Evolutionary conservation across 2,329 filamentous ascomycete genomes (phyloP), one percentile per base, ranked within the genome.

Genomic region (Phyllosticta citriasiana): DNA sequence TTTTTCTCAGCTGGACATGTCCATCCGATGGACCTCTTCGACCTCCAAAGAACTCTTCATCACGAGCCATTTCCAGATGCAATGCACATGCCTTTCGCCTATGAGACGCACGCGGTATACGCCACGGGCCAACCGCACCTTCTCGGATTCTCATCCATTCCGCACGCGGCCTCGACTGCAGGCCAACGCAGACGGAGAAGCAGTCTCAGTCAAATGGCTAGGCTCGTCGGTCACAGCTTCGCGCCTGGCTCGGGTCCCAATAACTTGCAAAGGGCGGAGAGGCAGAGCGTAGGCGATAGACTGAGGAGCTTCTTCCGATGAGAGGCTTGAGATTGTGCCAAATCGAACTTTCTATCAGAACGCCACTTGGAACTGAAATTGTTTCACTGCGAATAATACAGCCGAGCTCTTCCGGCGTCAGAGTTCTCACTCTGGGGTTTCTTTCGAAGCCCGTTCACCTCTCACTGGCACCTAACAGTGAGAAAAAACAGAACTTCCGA

Each of bases 281-380:
- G 57, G 27, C 57, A 53, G 30, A 53, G 57, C 16, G 55, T 60
- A 16, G 57, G 57, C 55, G 57, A 60, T 33, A 35, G 57, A 10
- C 57, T 60, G 22, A 50, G 57, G 33, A 55, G 52, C 24, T 54
- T 60, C 14, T 60, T 60, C 24, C 53, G 57, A 47, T 47, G 40
- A 47, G n/a, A n/a, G 40, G 7, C 40, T 10, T 40, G 40, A 47
- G 40, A 4, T 47, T 16, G 16, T 47, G 14, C 40, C 14, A 47
- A n/a, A 47, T 47, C 14, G 14, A 7, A 47, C 40, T 3, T 6
- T 2, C 6, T 2, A 47, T 6, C 16, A 3, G 14, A 47, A 6
- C 40, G 16, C 40, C 16, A n/a, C 40, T 4, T 6, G 4, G 40
- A 47, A n/a, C 14, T 47, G 40, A 47, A 47, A 47, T 7, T 16